Base-by-base conservation (phyloP, 805 yeast species). In the Zygosaccharomyces gambellarensis region DNA sequence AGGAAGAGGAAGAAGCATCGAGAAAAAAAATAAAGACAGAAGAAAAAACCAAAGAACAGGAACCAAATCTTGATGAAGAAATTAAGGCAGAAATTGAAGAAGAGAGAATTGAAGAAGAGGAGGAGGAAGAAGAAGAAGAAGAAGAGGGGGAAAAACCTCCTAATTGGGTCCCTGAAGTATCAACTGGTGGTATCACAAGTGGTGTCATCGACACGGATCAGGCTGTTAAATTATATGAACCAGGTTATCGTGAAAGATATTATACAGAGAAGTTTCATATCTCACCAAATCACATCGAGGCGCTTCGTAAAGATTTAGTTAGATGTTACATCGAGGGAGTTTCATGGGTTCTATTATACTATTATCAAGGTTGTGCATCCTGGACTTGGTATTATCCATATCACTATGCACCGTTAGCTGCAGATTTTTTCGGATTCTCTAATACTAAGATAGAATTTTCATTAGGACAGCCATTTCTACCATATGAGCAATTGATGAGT, bases 341-440 rank as follows among this genome's bases (percentile, higher is more conserved):
- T 3, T 82, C 96, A n/a, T 94, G 99, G 99, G 96, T 85, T 1
- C 73, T 94, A 55, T 70, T 88, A 47, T 94, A 94, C 67, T 94
- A 94, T 70, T 92, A 88, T 67, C 98, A 94, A 68, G 98, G 97
- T 2, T 92, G 98, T 70, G 96, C 96, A 0, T 92, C 98, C 0
- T 94, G 99, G 99, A 83, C 83, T 48, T 94, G 99, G 99, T 94
- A 81, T 67, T 94, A 85, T 61, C 99, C 98, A 0, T 92, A 84
- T 65, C 98, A 94, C 64, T 95, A 94, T 71, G 98, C 99, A 0
- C 99, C 99, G 21, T 90, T 94, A 75, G 98, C 97, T 0, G 78
- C 84, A 5, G 99, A 94, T 66, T 87, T 94, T 60, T 73, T 67
- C 2, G 79, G 81, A 22, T 57, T 79, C 21, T 60, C 68, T 21